Base-by-base conservation (phyloP, 768 basidiomycete genomes). In the Sporobolomyces phaffii region DNA sequence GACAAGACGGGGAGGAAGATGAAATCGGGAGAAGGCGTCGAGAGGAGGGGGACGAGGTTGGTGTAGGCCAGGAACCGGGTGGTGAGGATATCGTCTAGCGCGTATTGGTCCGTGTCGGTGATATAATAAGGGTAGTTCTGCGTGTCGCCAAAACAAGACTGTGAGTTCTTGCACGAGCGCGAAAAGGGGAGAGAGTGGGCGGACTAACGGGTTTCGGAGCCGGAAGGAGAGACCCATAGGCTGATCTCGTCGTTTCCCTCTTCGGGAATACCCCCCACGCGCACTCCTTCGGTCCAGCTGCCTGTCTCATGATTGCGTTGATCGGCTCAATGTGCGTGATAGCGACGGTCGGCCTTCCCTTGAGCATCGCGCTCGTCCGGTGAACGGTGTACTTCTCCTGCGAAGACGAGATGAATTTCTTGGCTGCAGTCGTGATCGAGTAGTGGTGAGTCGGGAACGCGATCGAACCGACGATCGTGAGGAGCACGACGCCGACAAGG, bases 1-100 rank as follows among this genome's bases (percentile, higher is more conserved):
- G 65, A 66, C 33, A 71, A 48, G 57, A 71, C 33, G 41, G 69
- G 69, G n/a, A 71, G 65, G 65, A 28, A 71, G 65, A 71, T 66
- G 61, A 71, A 71, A 28, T 71, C 69, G 65, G 69, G 69, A 2
- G 69, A 49, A 3, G 64, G 65, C 1, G 45, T 51, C 34, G 50
- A 34, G 41, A 67, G 65, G 58, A 71, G 57, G 6, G 69, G 58
- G 22, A 66, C 62, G 28, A 29, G 10, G 48, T 57, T 53, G 10
- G 50, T 29, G 52, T 66, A 71, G 40, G 62, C 59, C 33, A 49
- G 43, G 48, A 71, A 52, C 31, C 62, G 57, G 11, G 65, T 71
- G 6, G 69, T 58, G 36, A 71, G 62, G 65, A 71, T 67, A 53
- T 71, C 69, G 65, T 71, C 69, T 24, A 71, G 58, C 11, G 69